These are phyloP conservation scores for Filobasidium floriforme DNA, from an alignment of 768 basidiomycete species.

Conservation along the genomic window DNA sequence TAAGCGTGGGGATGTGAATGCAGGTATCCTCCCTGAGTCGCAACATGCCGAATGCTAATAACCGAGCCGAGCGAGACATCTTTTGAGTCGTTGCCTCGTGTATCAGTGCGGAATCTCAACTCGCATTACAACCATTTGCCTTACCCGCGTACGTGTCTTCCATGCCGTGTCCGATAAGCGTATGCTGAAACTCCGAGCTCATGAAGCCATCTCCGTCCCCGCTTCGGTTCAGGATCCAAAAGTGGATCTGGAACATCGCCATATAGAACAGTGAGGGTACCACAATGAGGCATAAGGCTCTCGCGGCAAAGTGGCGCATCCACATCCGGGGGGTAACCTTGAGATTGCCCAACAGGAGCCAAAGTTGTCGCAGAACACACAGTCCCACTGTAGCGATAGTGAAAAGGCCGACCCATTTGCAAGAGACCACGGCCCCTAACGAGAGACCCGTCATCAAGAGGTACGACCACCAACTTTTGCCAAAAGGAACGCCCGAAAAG, in stretches of 20 bases:
- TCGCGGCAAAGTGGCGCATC: conserved; percentile 74
- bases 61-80: conserved; percentile 80
- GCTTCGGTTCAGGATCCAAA: conserved; percentile 73
- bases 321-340: conserved; percentile 68
- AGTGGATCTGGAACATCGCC: conserved; percentile 93
- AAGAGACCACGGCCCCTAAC: conserved; percentile 83
- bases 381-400: conserved; percentile 90
- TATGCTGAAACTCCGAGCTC: conserved; percentile 98
- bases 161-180: conserved; percentile 81
- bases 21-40: conserved; percentile 97
- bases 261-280: conserved; percentile 86
- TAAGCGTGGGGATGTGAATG: conserved; percentile 90
- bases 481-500: conserved; percentile 56
- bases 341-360: conserved; percentile 80
- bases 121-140: conserved; percentile 24
- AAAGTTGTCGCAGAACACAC: conserved; percentile 75
- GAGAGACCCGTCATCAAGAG: conserved; percentile 76
- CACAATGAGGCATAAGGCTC: conserved; percentile 80
- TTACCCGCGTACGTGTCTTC: conserved; percentile 80
- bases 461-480: conserved; percentile 85
- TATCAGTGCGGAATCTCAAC: background rate
- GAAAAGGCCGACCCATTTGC: conserved; percentile 98
- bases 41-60: conserved; percentile 76
- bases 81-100: conserved; percentile 32
- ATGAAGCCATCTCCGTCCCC: conserved; percentile 99